Evolutionary conservation across 1,139 yeast species (phyloP).

Genomic region (Taphrina sp.): DNA sequence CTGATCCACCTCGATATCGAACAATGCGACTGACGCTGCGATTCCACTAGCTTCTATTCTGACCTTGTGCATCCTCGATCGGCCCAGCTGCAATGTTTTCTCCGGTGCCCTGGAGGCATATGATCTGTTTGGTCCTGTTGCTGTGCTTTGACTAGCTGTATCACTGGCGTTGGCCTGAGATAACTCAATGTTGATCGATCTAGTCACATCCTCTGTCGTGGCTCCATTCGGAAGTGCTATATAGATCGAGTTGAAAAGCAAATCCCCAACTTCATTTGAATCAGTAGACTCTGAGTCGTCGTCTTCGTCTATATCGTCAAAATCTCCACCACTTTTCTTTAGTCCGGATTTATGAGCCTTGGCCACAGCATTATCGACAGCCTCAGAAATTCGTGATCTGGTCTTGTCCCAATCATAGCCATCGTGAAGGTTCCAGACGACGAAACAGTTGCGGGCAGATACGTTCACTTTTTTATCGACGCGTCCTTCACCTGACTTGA

Average conservation of each 20-base stretch:
- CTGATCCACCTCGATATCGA: conserved; percentile 50
- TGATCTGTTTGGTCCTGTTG: not conserved
- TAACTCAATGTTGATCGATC: conserved; percentile 25
- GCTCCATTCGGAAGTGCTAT: conserved; percentile 53
- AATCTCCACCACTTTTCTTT: not conserved
- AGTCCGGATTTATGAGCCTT: conserved; percentile 36
- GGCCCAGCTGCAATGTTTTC: conserved; percentile 52
- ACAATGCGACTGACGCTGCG: conserved; percentile 51
- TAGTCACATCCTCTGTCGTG: conserved; percentile 14
- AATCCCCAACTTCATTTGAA: conserved; percentile 55
- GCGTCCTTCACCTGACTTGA: not conserved
- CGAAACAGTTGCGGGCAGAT: conserved; percentile 41
- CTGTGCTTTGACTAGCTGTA: conserved; percentile 38
- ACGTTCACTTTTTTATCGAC: no score
- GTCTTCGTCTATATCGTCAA: conserved; percentile 33
- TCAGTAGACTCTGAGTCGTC: conserved; percentile 35
- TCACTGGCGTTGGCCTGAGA: conserved; percentile 43
- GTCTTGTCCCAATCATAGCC: conserved; percentile 94
- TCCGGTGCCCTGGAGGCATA: not conserved
- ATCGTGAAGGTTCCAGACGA: conserved; percentile 64
- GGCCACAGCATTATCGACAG: conserved; percentile 60
- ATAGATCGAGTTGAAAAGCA: conserved; percentile 70
- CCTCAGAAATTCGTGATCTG: conserved; percentile 60
- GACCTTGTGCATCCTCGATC: conserved; percentile 67
- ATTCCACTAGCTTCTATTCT: conserved; percentile 57